A percentile compares a stretch with the other conserved stretches of the same genome.
These are phyloP conservation scores for Bertia moriformis DNA, from an alignment of 2,329 filamentous ascomycete species.

Conservation along the genomic window DNA sequence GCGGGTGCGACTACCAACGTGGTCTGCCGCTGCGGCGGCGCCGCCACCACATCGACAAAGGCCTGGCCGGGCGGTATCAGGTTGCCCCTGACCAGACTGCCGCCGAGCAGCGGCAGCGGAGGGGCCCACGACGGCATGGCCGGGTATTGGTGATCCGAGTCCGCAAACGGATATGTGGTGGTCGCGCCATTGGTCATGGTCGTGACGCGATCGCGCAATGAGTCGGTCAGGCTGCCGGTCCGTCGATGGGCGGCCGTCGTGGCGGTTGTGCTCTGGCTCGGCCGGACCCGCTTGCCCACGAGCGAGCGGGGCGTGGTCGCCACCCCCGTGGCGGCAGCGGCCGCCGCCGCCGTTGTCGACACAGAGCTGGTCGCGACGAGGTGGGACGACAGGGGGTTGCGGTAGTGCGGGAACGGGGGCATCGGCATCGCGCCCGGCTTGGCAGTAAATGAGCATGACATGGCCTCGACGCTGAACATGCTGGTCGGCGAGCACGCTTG, in stretches of 20 bases:
- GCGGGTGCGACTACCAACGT: conserved; percentile 25
- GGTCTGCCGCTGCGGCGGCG: conserved; percentile 33
- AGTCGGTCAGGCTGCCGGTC: conserved; percentile 78
- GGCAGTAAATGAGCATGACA: conserved; percentile 49
- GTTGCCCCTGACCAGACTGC: conserved; percentile 76
- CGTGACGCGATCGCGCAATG: conserved; percentile 34
- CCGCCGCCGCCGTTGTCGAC: conserved; percentile 27
- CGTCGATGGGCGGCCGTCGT: too few relatives aligned
- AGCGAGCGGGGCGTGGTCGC: conserved; percentile 43
- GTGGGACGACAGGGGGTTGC: conserved; percentile 32
- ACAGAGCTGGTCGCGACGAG: conserved; percentile 36
- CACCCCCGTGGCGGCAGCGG: too few relatives aligned
- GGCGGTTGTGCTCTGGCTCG: conserved; percentile 29
- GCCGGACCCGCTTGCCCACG: conserved; percentile 42
- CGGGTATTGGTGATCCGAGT: conserved; percentile 37
- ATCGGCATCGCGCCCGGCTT: too few relatives aligned
- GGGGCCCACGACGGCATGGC: conserved; percentile 43
- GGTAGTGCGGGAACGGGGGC: too few relatives aligned
- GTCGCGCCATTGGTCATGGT: conserved; percentile 11
- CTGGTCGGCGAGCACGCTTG: conserved; percentile 36
- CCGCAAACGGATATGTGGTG: conserved; percentile 29
- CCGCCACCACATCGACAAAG: conserved; percentile 55
- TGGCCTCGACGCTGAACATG: conserved; percentile 41
- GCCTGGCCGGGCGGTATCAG: conserved; percentile 70
- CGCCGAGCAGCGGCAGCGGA: conserved; percentile 61